Percentiles rank a stretch among this genome's conserved stretches.
These are phyloP conservation scores for Aspergillus hancockii DNA, from an alignment of 495 filamentous ascomycete species.

Conservation along the genomic window DNA sequence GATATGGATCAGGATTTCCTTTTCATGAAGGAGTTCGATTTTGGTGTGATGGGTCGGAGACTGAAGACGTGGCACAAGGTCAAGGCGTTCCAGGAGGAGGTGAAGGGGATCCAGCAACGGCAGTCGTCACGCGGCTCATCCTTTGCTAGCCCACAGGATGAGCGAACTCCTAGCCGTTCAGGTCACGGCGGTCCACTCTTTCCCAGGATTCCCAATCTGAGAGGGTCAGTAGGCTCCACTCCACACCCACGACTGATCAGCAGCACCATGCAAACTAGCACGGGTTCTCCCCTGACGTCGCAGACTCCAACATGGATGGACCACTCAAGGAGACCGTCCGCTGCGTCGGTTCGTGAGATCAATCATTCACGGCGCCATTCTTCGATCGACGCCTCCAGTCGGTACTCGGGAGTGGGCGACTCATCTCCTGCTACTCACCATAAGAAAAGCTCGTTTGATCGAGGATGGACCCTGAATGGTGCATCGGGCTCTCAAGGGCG, in stretches of 20 bases:
- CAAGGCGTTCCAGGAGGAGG: constrained; percentile 83
- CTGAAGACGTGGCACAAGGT: constrained; percentile 96
- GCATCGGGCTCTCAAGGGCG: constrained; percentile 25
- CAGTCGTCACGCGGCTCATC: constrained; percentile 30
- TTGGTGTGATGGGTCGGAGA: constrained; percentile 85
- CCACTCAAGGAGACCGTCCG: constrained; percentile 65
- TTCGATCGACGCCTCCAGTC: constrained; percentile 66
- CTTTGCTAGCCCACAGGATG: constrained; percentile 38
- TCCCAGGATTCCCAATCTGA: constrained; percentile 60
- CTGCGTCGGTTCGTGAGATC: constrained; percentile 80
- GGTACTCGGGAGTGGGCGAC: constrained; percentile 34
- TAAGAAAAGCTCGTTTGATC: constrained; percentile 86
- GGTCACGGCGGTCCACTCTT: constrained; percentile 50
- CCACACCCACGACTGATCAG: constrained; percentile 40
- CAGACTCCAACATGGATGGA: constrained; percentile 48
- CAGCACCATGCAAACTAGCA: constrained; percentile 26
- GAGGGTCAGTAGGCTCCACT: constrained; percentile 28
- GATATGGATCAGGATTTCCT: constrained; percentile 93
- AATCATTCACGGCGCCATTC: constrained; percentile 88
- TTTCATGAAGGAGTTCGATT: constrained; percentile 92
- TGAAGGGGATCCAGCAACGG: constrained; percentile 45
- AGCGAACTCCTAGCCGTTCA: constrained; percentile 40
- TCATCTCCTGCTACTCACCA: constrained; percentile 52
- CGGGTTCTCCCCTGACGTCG: constrained; percentile 35
- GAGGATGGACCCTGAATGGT: constrained; percentile 76